A percentile compares a stretch with the other conserved stretches of the same genome.
These are phyloP conservation scores for Dunaliella salina DNA, from an alignment of 163 green algal species.

Conservation along the genomic window DNA sequence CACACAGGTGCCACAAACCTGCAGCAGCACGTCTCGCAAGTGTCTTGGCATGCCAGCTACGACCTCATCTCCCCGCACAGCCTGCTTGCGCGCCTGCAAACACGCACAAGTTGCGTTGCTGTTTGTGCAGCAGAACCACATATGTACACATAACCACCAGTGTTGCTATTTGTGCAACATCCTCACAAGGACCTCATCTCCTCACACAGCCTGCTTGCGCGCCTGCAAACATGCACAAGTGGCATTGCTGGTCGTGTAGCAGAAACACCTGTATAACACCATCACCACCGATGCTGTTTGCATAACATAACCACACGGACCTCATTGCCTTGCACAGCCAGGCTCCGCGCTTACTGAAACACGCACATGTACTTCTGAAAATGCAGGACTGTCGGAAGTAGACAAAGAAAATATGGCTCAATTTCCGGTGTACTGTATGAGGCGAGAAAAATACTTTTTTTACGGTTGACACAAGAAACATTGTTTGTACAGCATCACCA, in stretches of 20 bases:
- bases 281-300: not conserved
- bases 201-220: not conserved
- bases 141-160: not conserved
- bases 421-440: no score
- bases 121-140: no score
- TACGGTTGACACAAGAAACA: no score
- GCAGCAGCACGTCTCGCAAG: slow-evolving; percentile 8
- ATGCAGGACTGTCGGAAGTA: no score
- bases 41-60: slow-evolving; percentile 8
- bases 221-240: not conserved
- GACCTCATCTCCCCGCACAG: slow-evolving; percentile 8
- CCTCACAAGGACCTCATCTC: slow-evolving; percentile 4
- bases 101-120: no score
- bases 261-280: no score
- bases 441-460: no score
- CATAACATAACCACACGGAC: not conserved
- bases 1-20: no score
- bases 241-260: no score
- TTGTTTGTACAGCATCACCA: no score
- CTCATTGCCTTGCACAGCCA: slow-evolving; percentile 1
- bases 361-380: no score
- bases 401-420: no score
- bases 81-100: not conserved
- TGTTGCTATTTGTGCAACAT: not conserved
- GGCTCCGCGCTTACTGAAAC: not conserved